Base-by-base conservation (phyloP, 2,329 filamentous ascomycete species). In the Septoria linicola region DNA sequence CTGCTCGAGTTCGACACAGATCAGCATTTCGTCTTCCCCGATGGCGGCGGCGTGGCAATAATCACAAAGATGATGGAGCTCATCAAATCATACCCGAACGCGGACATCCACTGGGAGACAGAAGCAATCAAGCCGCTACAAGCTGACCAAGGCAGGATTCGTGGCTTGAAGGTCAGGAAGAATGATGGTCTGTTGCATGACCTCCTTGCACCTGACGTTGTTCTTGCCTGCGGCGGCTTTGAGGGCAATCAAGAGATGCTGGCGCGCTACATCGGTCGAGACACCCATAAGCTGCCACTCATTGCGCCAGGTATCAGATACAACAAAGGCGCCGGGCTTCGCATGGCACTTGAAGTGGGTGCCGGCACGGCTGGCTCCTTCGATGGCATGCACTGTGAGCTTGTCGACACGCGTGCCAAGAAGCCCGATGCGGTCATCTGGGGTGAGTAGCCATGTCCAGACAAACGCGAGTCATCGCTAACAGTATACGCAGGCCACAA, bases 221-320 rank as follows among this genome's bases (percentile, higher is more conserved):
- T 73, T 32, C 62, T 72, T 30, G 67, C 71, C 5, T 73, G 71
- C 50, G 71, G 70, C 23, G 70, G 70, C 1, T 74, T 73, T 42
- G 69, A 72, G 59, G 67, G 70, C 13, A 73, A 73, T 44, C 65
- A 66, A 41, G 70, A 73, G 54, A 73, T 73, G 70, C 61, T 71
- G 32, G 66, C 68, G 4, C 63, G 67, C 47, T 73, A 73, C 44
- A 58, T 73, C 16, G 70, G 72, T 3, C 62, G 65, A n/a, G 59
- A 68, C 40, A 68, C 69, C 3, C 66, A 71, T 49, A 65, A 70
- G 30, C 61, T 74, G 2, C 68, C 68, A n/a, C 63, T 72, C 14
- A 73, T 73, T 41, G 70, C 70, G 8, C 70, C 70, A 2, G 71
- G 71, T 1, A 56, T 73, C 32, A 68, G 67, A 53, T 70, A 72